A percentile compares a stretch with the other conserved stretches of the same genome.
phyloP scores from a whole-genome alignment of 139 green algal species.

The Raphidocelis subcapitata region DNA sequence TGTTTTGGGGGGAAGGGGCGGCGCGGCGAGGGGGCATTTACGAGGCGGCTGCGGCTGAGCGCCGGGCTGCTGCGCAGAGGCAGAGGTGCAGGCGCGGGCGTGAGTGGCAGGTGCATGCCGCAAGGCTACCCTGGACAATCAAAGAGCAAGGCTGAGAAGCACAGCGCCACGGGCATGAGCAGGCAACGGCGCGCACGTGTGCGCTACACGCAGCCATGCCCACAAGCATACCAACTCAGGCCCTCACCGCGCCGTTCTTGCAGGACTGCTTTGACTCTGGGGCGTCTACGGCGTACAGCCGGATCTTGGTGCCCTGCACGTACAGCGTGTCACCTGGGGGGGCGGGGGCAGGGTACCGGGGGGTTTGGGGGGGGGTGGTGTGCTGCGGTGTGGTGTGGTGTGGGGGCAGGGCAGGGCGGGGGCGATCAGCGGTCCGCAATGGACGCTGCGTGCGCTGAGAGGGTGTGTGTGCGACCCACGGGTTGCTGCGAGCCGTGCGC shows the following conservation, averaged over 20 bases:
- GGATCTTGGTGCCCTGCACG: slow-evolving; percentile 40
- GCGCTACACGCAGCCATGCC: slow-evolving; percentile 43
- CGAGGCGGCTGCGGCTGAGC: background rate
- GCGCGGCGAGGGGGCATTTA: background rate
- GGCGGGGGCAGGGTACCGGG: no score
- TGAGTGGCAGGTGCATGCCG: background rate
- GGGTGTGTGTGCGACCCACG: no score
- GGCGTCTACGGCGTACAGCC: slow-evolving; percentile 78
- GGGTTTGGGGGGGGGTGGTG: no score
- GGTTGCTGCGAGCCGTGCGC: no score
- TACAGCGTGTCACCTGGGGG: slow-evolving; percentile 57
- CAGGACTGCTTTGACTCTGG: slow-evolving; percentile 79
- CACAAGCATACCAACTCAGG: no score
- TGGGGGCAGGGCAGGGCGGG: no score
- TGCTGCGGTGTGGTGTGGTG: no score
- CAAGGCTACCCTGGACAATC: no score
- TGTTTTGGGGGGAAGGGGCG: no score
- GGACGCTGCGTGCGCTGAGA: no score
- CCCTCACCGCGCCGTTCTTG: slow-evolving; percentile 21
- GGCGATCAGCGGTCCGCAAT: no score
- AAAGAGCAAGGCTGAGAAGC: background rate
- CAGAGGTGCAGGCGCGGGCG: background rate
- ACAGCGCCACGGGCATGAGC: background rate
- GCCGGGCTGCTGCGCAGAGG: no score
- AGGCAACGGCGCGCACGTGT: background rate